phyloP scores from a whole-genome alignment of 768 basidiomycete species.

The Collybia sordida region DNA sequence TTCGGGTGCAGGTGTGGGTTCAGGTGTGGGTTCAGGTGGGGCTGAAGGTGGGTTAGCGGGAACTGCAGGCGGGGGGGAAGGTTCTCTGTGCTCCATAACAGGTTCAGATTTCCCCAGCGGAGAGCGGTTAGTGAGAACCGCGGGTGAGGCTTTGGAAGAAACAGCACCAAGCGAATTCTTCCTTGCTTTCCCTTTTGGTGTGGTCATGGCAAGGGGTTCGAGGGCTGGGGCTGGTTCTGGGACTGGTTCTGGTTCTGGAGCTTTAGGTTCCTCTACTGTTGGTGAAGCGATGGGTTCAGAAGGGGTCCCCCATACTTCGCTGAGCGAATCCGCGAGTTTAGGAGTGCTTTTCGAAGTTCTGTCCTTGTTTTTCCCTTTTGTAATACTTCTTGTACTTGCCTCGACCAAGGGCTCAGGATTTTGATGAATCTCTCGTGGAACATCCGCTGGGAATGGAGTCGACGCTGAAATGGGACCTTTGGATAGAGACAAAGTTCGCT shows the following conservation, averaged over 20 bases:
- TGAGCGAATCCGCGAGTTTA: conserved; percentile 41
- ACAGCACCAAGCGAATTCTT: conserved; percentile 18
- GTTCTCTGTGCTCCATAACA: conserved; percentile 9
- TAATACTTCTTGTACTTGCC: conserved; percentile 4
- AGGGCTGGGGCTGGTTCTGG: background rate
- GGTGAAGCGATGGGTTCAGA: conserved; percentile 7
- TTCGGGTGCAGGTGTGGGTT: background rate
- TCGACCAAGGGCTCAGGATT: conserved; percentile 14
- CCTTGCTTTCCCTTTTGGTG: conserved; percentile 14
- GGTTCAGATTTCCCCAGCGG: conserved; percentile 15
- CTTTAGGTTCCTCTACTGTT: conserved; percentile 4
- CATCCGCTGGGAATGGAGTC: conserved; percentile 10
- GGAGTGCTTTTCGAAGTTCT: conserved; percentile 16
- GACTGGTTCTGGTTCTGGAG: background rate
- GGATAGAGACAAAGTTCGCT: conserved; percentile 11
- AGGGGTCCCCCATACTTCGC: conserved; percentile 45
- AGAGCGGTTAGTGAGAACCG: conserved; percentile 12
- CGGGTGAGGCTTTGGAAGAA: conserved; percentile 21
- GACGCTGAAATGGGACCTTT: conserved; percentile 10
- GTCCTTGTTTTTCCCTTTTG: conserved; percentile 27
- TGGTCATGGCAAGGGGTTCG: conserved; percentile 4
- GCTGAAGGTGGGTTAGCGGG: conserved; percentile 9
- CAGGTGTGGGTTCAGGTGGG: conserved; percentile 4
- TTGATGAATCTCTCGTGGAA: conserved; percentile 15
- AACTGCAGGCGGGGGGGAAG: background rate